Base-by-base conservation (phyloP, 768 basidiomycete genomes). In the Serendipita indica region DNA sequence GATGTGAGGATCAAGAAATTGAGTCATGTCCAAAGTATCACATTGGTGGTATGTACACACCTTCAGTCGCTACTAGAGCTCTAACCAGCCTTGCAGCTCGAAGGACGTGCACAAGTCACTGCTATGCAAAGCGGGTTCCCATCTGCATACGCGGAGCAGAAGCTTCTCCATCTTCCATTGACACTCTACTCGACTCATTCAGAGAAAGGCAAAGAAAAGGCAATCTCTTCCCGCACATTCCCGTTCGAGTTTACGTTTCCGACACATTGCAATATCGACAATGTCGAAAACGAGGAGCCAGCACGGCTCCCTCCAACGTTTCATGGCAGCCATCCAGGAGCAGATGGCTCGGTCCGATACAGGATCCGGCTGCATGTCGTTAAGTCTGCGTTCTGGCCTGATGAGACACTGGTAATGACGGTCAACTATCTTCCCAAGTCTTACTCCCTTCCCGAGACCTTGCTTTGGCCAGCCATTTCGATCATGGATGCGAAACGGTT, bases 191-290 rank as follows among this genome's bases (percentile, higher is more conserved):
- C 20, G 10, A 10, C 49, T 22, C 1, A n/a, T 1, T 7, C 41
- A 33, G 41, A 25, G 18, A 43, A 43, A 43, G 20, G 10, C 4
- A 54, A 54, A n/a, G 49, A 33, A 10, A 12, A 20, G 30, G 20
- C 49, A 20, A 10, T 32, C 7, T 25, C 30, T 20, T 32, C 49
- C 30, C n/a, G 10, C n/a, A 10, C 35, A 10, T 54, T 54, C 49
- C 49, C 49, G n/a, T 54, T 54, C 30, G 49, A 54, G n/a, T 54
- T 54, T 28, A 28, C 20, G 30, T 30, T 54, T 32, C 49, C 49
- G 30, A 1, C 49, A 16, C n/a, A n/a, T n/a, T n/a, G n/a, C n/a
- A n/a, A n/a, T n/a, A n/a, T n/a, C n/a, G n/a, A n/a, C n/a, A n/a
- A n/a, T n/a, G 32, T 2, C 16, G 30, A 16, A 16, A 30, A 25